Conservation (phyloP, 352 stramenopile genomes). For the Phytophthora syringae region DNA sequence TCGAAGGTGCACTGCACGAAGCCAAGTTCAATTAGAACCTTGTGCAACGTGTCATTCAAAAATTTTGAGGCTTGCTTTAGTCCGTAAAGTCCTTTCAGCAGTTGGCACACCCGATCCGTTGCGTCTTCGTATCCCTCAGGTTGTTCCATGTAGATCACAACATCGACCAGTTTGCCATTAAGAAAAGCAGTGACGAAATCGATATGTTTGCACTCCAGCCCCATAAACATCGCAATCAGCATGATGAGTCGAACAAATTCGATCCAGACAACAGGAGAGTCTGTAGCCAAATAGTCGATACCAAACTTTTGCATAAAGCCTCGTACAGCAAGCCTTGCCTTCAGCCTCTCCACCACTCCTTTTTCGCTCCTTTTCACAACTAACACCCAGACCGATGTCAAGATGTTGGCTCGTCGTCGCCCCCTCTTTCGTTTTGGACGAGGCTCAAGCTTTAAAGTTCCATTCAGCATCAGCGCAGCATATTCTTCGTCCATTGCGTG, state of each 20-base stretch:
- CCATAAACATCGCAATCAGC: background rate
- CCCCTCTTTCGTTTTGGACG: conserved; percentile 2
- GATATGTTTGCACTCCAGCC: background rate
- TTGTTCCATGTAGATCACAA: conserved; percentile 22
- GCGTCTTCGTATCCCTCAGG: conserved; percentile 12
- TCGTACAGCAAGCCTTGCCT: conserved; percentile 12
- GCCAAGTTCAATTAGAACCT: background rate
- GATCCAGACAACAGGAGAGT: conserved; percentile 14
- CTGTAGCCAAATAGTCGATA: too few relatives aligned
- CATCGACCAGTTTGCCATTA: too few relatives aligned
- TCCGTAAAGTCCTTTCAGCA: conserved; percentile 9
- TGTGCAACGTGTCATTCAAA: conserved; percentile 17
- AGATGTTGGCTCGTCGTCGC: background rate
- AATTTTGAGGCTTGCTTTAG: conserved; percentile 11
- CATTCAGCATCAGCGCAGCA: conserved; percentile 1
- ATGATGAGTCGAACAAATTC: conserved; percentile 2
- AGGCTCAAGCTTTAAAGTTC: conserved; percentile 8
- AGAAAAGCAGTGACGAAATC: too few relatives aligned
- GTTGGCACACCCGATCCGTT: conserved; percentile 3
- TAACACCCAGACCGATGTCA: conserved; percentile 5
- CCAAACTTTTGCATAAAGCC: too few relatives aligned
- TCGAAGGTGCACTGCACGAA: conserved; percentile 9
- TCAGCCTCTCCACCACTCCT: conserved; percentile 5
- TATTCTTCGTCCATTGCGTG: conserved; percentile 9
- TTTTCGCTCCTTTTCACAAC: conserved; percentile 11